A percentile compares a stretch with the other conserved stretches of the same genome.
These are phyloP conservation scores for Mayamaea pseudoterrestris DNA, from an alignment of 108 stramenopile species.

Conservation along the genomic window DNA sequence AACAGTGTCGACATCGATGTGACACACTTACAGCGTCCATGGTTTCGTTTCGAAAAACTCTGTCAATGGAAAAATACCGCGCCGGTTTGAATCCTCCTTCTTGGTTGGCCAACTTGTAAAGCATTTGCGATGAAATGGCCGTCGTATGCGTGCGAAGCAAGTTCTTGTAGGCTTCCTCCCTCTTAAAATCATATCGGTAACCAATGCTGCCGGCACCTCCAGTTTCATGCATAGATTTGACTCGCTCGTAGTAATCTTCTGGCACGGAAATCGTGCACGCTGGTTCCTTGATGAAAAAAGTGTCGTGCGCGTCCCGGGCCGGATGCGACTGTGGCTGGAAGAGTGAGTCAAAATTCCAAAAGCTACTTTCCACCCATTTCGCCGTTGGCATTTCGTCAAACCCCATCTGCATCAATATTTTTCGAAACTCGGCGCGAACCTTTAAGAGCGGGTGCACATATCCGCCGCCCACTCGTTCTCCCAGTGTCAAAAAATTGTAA, in stretches of 20 bases:
- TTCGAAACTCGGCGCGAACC: slow-evolving; percentile 90
- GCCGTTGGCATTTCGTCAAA: slow-evolving; percentile 99
- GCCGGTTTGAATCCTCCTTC: slow-evolving; percentile 93
- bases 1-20: too few species aligned
- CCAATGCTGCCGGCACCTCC: slow-evolving; percentile 94
- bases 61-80: slow-evolving; percentile 95
- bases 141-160: slow-evolving; percentile 97
- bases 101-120: slow-evolving; percentile 93
- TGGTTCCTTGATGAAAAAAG: slow-evolving; percentile 99
- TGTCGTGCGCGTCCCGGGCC: slow-evolving; percentile 99
- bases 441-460: slow-evolving; percentile 96
- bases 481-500: slow-evolving; percentile 92
- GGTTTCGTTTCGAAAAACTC: slow-evolving; percentile 99
- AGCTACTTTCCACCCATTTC: slow-evolving; percentile 97
- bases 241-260: slow-evolving; percentile 94
- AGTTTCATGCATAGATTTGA: slow-evolving; percentile 93
- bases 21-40: too few species aligned
- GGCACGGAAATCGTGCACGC: slow-evolving; percentile 74
- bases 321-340: slow-evolving; percentile 99
- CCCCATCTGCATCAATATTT: slow-evolving; percentile 98
- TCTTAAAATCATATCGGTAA: slow-evolving; percentile 90
- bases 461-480: slow-evolving; percentile 86
- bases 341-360: slow-evolving; percentile 99
- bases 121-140: slow-evolving; percentile 93
- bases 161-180: slow-evolving; percentile 96